Evolutionary conservation across 352 stramenopile genomes (phyloP).

Genomic region (Paralagenidium karlingii): DNA sequence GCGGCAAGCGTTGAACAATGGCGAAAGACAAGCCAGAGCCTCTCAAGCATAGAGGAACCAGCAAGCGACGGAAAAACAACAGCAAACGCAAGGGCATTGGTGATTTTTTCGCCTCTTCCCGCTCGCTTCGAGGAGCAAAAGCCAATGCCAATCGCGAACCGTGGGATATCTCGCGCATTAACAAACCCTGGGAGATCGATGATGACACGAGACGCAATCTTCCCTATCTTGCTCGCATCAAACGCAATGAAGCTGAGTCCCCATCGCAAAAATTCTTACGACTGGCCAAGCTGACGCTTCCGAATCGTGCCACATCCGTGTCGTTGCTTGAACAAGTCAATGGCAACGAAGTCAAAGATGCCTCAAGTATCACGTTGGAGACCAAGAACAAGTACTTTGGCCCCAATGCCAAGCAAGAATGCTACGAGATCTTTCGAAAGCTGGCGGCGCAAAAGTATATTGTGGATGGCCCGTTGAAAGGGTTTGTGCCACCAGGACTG

Average conservation of each 20-base stretch:
- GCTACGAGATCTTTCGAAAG: slow-evolving; percentile 52
- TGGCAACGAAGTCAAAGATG: not conserved
- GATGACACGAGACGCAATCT: slow-evolving; percentile 35
- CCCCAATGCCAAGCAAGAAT: slow-evolving; percentile 23
- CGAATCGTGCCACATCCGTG: slow-evolving; percentile 8
- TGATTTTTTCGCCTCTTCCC: too few relatives aligned
- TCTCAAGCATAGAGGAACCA: too few relatives aligned
- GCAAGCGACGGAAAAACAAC: too few relatives aligned
- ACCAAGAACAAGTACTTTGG: slow-evolving; percentile 62
- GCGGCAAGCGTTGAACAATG: too few relatives aligned
- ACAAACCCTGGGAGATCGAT: slow-evolving; percentile 66
- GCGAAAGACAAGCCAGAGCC: too few relatives aligned
- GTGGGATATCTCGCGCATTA: slow-evolving; percentile 65
- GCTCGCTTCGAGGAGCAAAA: slow-evolving; percentile 1
- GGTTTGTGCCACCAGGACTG: too few relatives aligned
- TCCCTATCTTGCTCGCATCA: slow-evolving; percentile 36
- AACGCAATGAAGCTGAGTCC: slow-evolving; percentile 28
- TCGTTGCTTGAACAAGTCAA: too few relatives aligned
- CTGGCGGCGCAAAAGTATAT: slow-evolving; percentile 53
- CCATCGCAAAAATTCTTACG: slow-evolving; percentile 48
- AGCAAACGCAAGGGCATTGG: too few relatives aligned
- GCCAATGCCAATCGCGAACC: slow-evolving; percentile 2
- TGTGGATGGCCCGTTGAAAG: slow-evolving; percentile 26
- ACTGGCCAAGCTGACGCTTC: slow-evolving; percentile 38
- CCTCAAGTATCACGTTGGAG: slow-evolving; percentile 7